These are phyloP conservation scores for Xylaria sp. DNA, from an alignment of 2,329 filamentous ascomycete genomes.

Conservation along the genomic window DNA sequence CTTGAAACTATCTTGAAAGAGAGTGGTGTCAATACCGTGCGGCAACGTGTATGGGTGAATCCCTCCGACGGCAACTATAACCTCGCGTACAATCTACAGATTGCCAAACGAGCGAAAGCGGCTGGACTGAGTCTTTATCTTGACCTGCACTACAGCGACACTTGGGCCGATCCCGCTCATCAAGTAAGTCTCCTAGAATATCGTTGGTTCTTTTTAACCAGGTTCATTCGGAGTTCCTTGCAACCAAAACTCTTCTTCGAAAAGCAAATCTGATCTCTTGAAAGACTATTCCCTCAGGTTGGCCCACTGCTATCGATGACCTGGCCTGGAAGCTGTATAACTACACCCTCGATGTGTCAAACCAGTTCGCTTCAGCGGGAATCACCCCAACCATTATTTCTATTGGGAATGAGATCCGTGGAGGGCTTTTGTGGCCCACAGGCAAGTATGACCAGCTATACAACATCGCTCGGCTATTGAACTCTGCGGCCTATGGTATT, in stretches of 20 bases:
- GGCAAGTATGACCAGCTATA: constrained; percentile 65
- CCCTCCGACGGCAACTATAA: constrained; percentile 72
- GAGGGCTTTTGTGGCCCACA: constrained; percentile 73
- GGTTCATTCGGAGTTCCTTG: not conserved
- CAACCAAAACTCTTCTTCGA: not conserved
- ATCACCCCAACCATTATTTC: constrained; percentile 71
- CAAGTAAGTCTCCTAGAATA: constrained; percentile 53
- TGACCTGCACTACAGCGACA: constrained; percentile 75
- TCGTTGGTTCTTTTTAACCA: not conserved
- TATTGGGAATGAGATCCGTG: constrained; percentile 79
- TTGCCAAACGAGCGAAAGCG: constrained; percentile 73
- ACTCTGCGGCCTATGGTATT: constrained; percentile 72
- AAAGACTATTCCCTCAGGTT: constrained; percentile 67
- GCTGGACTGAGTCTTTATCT: constrained; percentile 71
- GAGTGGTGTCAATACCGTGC: constrained; percentile 74
- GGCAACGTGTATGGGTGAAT: constrained; percentile 79
- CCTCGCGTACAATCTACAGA: constrained; percentile 74
- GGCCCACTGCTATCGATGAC: constrained; percentile 69
- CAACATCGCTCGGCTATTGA: constrained; percentile 72
- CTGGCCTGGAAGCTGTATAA: constrained; percentile 73
- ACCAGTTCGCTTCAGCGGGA: constrained; percentile 67
- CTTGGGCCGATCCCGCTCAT: constrained; percentile 75
- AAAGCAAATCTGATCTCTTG: constrained; percentile 16
- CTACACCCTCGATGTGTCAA: constrained; percentile 72
- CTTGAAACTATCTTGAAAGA: constrained; percentile 72